phyloP scores from a whole-genome alignment of 257 asterid species.

The Linaria vulgaris region DNA sequence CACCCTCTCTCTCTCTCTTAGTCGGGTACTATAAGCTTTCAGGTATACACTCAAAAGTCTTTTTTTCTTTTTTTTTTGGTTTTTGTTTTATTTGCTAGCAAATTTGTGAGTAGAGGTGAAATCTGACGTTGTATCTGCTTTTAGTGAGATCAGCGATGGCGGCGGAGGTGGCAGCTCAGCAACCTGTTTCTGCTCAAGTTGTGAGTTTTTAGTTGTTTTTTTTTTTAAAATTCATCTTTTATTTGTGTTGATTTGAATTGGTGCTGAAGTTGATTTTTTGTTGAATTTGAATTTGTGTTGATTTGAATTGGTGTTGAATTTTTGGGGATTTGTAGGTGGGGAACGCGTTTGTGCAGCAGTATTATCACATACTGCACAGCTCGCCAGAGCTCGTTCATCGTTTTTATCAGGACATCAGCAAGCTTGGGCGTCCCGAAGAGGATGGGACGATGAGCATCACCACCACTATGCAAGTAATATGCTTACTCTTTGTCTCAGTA shows the following conservation, averaged over 20 bases:
- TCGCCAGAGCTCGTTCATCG: constrained; percentile 72
- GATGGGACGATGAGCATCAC: constrained; percentile 79
- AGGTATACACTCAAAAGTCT: no score
- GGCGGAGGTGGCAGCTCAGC: constrained; percentile 30
- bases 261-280: constrained; percentile 2
- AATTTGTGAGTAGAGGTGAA: no score
- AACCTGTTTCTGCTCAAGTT: constrained; percentile 52
- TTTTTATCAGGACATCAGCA: constrained; percentile 83
- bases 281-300: background rate
- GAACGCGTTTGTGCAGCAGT: constrained; percentile 85
- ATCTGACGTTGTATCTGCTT: no score
- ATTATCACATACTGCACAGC: constrained; percentile 75
- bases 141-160: constrained; percentile 26
- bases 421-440: constrained; percentile 80
- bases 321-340: constrained; percentile 63
- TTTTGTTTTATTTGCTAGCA: no score
- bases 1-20: no score
- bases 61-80: no score
- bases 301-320: constrained; percentile 3
- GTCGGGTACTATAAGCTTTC: no score
- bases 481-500: background rate
- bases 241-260: background rate
- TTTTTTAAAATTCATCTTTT: background rate
- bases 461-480: constrained; percentile 77
- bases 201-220: constrained; percentile 37